These are phyloP conservation scores for Parafenestella ontariensis DNA, from an alignment of 2,329 filamentous ascomycete genomes.

Conservation along the genomic window DNA sequence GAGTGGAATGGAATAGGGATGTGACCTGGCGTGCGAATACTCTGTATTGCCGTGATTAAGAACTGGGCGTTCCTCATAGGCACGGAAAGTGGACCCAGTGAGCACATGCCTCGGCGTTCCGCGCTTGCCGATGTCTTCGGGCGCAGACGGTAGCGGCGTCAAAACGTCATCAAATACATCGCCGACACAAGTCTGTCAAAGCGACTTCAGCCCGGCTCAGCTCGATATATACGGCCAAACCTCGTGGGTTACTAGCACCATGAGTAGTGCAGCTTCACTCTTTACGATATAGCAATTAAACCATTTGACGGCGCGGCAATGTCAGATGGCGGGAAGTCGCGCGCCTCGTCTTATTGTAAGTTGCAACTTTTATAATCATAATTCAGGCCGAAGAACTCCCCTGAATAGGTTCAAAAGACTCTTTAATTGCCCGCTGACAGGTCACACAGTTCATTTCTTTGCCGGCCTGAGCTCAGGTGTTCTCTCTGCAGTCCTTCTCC, in stretches of 20 bases:
- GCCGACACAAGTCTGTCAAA: constrained; percentile 1
- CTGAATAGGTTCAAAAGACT: constrained; percentile 7
- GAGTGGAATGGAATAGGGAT: no score
- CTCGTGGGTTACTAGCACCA: constrained; percentile 10
- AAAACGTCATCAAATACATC: constrained; percentile 26
- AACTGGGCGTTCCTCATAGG: not conserved
- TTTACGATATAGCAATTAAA: constrained; percentile 29
- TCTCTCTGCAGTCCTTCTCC: constrained; percentile 85
- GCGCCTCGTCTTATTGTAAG: constrained; percentile 60
- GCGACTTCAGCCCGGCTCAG: not conserved
- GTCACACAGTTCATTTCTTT: constrained; percentile 72
- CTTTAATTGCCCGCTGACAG: constrained; percentile 13
- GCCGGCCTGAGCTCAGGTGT: constrained; percentile 89
- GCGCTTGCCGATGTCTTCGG: constrained; percentile 17
- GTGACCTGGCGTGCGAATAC: no score
- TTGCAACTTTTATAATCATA: not conserved
- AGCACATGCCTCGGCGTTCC: constrained; percentile 12
- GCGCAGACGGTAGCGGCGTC: constrained; percentile 3
- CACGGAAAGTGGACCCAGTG: not conserved
- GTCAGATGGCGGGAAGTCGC: constrained; percentile 59
- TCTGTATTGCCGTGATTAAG: not conserved
- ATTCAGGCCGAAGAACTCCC: not conserved
- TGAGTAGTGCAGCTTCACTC: constrained; percentile 11
- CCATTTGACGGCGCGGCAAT: constrained; percentile 51
- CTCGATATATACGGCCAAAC: not conserved